Base-by-base conservation (phyloP, 75 land plant genomes). In the Pseudotsuga menziesii region DNA sequence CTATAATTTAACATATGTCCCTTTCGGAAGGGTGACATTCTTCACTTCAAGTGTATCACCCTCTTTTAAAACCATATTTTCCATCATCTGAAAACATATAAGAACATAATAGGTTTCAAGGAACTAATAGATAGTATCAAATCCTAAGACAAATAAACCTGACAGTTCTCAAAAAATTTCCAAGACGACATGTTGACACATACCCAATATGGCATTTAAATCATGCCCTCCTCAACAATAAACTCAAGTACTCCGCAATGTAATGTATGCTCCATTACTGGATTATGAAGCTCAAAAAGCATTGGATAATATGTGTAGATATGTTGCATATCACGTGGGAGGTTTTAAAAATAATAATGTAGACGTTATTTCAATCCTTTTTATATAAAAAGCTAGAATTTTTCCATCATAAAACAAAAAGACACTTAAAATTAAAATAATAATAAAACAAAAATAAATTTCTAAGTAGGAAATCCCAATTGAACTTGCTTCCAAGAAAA, bases 181-280 rank as follows among this genome's bases (percentile, higher is more conserved):
- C 12, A 39, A 60, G 11, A 78, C 22, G 20, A 62, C 12, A 17
- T 57, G 35, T 16, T 39, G 9, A 62, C n/a, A 75, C 88, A 56
- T 86, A 93, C 96, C 93, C 92, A 91, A 61, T 89, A 91, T 8
- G 98, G 93, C 92, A 93, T 89, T 70, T 91, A 89, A 72, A 93
- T 91, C 92, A 91, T 93, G 73, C 94, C 94, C 32, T 29, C 32
- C 32, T 29, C 96, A 19, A 92, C 96, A 83, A 89, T 87, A 71
- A 95, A 96, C 83, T 96, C 98, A 58, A 96, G 84, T 7, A 96
- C 98, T 20, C 98, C 98, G 83, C 96, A 93, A 58, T 93, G 93
- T 5, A 92, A 89, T 32, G 84, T 83, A 25, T 93, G 84, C 26
- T 79, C 59, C 41, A 89, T 81, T 29, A 29, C 32, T 29, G 32